These are phyloP conservation scores for Fusarium dlaminii DNA, from an alignment of 2,329 filamentous ascomycete species.

Conservation along the genomic window DNA sequence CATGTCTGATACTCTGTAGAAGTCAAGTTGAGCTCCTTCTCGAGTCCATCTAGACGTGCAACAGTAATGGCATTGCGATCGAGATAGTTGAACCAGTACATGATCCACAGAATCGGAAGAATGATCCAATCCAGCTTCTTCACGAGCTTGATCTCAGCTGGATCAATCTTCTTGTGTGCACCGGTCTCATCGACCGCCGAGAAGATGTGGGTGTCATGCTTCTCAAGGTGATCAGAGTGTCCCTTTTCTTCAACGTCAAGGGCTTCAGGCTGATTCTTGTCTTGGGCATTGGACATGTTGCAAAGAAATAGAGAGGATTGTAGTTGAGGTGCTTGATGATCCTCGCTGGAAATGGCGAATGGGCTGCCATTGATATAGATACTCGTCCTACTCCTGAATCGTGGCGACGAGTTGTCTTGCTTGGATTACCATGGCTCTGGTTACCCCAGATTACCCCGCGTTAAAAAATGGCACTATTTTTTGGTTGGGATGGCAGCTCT, in stretches of 20 bases:
- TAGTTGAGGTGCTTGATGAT: background rate
- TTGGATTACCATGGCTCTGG: background rate
- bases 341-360: background rate
- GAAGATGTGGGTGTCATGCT: constrained; percentile 11
- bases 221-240: constrained; percentile 11
- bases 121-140: constrained; percentile 32
- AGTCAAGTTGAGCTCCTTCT: constrained; percentile 59
- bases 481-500: background rate
- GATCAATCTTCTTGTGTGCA: constrained; percentile 30
- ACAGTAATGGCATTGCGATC: constrained; percentile 67
- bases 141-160: constrained; percentile 30
- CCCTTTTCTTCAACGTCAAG: constrained; percentile 22
- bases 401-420: background rate
- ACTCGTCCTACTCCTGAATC: background rate
- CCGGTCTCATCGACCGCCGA: constrained; percentile 18
- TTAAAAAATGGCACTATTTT: background rate
- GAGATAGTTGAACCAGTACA: constrained; percentile 54
- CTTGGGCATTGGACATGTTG: background rate
- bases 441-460: constrained; percentile 30
- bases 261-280: background rate
- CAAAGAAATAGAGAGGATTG: background rate
- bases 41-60: constrained; percentile 62
- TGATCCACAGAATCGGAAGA: constrained; percentile 47
- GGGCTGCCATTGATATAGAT: constrained; percentile 15
- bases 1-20: constrained; percentile 49